A percentile compares a stretch with the other conserved stretches of the same genome.
Evolutionary conservation across 768 basidiomycete species (phyloP).

Genomic region (Auriscalpium orientale): DNA sequence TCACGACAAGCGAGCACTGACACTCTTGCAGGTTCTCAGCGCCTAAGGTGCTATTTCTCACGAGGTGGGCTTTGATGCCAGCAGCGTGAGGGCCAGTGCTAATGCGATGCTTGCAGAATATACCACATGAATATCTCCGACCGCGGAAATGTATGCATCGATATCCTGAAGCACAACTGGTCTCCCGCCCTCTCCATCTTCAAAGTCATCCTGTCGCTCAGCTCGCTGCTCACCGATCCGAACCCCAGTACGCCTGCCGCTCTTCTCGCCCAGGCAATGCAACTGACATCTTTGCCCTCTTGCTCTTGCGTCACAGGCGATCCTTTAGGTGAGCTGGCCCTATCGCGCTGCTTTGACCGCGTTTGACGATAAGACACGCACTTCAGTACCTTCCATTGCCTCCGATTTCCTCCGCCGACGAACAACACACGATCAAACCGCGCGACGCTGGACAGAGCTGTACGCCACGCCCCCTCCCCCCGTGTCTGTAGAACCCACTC

Average conservation of each 20-base stretch:
- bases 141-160: constrained; percentile 73
- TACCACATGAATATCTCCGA: constrained; percentile 91
- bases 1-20: background rate
- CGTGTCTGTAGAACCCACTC: constrained; percentile 1
- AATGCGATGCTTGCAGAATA: constrained; percentile 38
- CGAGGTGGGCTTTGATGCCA: constrained; percentile 39
- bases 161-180: constrained; percentile 92
- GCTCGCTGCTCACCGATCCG: constrained; percentile 87
- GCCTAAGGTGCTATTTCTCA: constrained; percentile 68
- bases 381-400: constrained; percentile 25
- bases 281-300: background rate
- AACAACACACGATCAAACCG: constrained; percentile 32
- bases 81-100: constrained; percentile 1
- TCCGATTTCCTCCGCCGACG: constrained; percentile 24
- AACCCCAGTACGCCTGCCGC: constrained; percentile 66
- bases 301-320: constrained; percentile 7
- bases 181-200: constrained; percentile 89
- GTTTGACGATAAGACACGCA: background rate
- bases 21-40: constrained; percentile 57
- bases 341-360: background rate
- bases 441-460: constrained; percentile 31
- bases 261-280: background rate
- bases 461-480: constrained; percentile 20
- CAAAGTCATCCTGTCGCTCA: constrained; percentile 91
- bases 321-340: constrained; percentile 10